Conservation (phyloP, 2,329 filamentous ascomycete genomes). For the Nectriaceae sp. region DNA sequence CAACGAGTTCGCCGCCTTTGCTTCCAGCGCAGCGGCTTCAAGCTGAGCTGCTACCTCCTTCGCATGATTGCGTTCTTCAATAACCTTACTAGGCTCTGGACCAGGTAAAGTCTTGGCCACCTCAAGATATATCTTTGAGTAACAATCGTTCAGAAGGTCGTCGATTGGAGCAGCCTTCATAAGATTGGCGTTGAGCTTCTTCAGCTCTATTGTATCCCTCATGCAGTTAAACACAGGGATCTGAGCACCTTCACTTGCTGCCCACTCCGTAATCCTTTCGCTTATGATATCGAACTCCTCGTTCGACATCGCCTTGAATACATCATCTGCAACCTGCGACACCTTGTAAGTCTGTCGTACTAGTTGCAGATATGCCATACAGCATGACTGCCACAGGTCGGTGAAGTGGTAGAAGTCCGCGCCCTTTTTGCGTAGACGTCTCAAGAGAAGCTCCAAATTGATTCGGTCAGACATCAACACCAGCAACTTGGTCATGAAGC, state of each 20-base stretch:
- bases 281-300: slow-evolving; percentile 62
- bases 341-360: slow-evolving; percentile 53
- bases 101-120: slow-evolving; percentile 62
- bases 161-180: slow-evolving; percentile 88
- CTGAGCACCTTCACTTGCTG: slow-evolving; percentile 39
- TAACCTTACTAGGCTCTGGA: slow-evolving; percentile 47
- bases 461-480: slow-evolving; percentile 72
- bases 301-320: slow-evolving; percentile 53
- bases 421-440: slow-evolving; percentile 78
- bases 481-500: slow-evolving; percentile 76
- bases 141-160: slow-evolving; percentile 90
- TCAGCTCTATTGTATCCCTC: slow-evolving; percentile 60
- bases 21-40: slow-evolving; percentile 34
- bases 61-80: slow-evolving; percentile 46
- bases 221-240: slow-evolving; percentile 53
- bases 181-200: slow-evolving; percentile 78
- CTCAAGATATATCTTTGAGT: slow-evolving; percentile 73
- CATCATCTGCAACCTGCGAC: slow-evolving; percentile 50
- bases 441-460: slow-evolving; percentile 76
- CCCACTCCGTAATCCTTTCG: slow-evolving; percentile 58
- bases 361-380: slow-evolving; percentile 54
- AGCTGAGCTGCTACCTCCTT: slow-evolving; percentile 43
- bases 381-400: slow-evolving; percentile 61
- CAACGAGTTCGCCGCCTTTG: slow-evolving; percentile 39
- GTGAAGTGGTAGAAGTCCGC: slow-evolving; percentile 70